These are phyloP conservation scores for Brettanomyces sp. DNA, from an alignment of 805 yeast genomes.

Conservation along the genomic window DNA sequence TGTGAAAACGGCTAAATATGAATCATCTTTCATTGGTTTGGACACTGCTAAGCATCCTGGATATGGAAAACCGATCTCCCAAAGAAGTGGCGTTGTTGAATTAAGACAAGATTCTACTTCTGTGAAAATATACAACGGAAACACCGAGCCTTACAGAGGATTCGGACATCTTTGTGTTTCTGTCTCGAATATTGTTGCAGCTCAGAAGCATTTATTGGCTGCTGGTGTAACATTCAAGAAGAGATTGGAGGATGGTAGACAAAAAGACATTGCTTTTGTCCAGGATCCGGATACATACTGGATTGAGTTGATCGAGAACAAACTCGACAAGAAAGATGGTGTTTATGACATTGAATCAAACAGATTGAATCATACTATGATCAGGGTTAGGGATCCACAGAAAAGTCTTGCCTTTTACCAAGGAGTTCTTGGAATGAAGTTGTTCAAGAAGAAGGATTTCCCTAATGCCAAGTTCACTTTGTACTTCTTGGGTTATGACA, in stretches of 20 bases:
- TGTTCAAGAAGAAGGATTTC: conserved; percentile 47
- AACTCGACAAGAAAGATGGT: conserved; percentile 30
- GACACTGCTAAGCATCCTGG: conserved; percentile 34
- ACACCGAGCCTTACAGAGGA: conserved; percentile 76
- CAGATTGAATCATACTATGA: conserved; percentile 83
- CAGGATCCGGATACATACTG: conserved; percentile 96
- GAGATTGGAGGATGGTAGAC: conserved; percentile 82
- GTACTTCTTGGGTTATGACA: conserved; percentile 75
- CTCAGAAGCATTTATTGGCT: conserved; percentile 49
- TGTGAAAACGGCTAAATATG: conserved; percentile 47
- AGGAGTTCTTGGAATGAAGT: conserved; percentile 71
- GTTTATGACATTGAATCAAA: conserved; percentile 31
- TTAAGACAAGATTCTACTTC: conserved; percentile 67
- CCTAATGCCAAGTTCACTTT: conserved; percentile 72
- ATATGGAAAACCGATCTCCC: conserved; percentile 28
- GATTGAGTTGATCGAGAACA: conserved; percentile 77
- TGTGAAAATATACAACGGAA: conserved; percentile 65
- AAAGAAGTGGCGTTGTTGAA: conserved; percentile 65
- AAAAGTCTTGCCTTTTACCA: conserved; percentile 71
- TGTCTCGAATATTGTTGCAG: conserved; percentile 63
- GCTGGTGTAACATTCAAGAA: conserved; percentile 73
- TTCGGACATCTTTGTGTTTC: conserved; percentile 91
- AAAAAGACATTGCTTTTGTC: conserved; percentile 86
- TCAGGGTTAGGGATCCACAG: conserved; percentile 79
- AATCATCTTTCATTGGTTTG: conserved; percentile 60